These are phyloP conservation scores for Eutypella sp. DNA, from an alignment of 2,329 filamentous ascomycete genomes.

Conservation along the genomic window DNA sequence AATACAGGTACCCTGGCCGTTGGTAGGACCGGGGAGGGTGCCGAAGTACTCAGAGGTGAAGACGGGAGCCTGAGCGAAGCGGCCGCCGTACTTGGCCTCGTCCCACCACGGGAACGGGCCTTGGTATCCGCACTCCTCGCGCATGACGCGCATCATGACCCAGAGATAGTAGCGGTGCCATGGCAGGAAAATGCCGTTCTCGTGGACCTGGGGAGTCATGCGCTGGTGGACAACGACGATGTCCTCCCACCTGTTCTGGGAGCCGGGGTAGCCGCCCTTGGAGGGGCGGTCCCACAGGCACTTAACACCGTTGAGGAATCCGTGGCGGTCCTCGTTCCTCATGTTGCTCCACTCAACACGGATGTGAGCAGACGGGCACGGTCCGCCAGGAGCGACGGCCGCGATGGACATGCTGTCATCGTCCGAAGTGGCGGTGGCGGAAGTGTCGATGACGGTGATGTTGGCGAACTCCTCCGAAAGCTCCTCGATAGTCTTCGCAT, in stretches of 20 bases:
- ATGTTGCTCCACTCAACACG: slow-evolving; percentile 30
- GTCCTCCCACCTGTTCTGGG: slow-evolving; percentile 31
- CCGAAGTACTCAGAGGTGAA: slow-evolving; percentile 28
- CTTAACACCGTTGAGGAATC: slow-evolving; percentile 29
- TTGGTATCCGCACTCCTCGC: slow-evolving; percentile 32
- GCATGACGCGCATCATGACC: slow-evolving; percentile 32
- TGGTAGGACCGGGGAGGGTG: slow-evolving; percentile 19
- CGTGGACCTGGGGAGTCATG: slow-evolving; percentile 27
- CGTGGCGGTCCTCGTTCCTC: slow-evolving; percentile 20
- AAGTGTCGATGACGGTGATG: slow-evolving; percentile 20
- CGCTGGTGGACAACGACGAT: slow-evolving; percentile 33
- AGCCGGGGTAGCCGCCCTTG: slow-evolving; percentile 17
- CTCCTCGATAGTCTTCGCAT: too few species aligned
- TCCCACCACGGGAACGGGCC: slow-evolving; percentile 36
- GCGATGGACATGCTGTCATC: slow-evolving; percentile 9
- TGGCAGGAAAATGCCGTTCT: slow-evolving; percentile 30
- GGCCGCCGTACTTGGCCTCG: slow-evolving; percentile 30
- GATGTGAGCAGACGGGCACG: slow-evolving; percentile 21
- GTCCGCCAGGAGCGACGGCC: slow-evolving; percentile 7
- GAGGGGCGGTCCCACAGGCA: slow-evolving; percentile 29
- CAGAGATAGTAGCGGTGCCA: slow-evolving; percentile 36
- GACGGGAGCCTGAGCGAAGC: slow-evolving; percentile 25
- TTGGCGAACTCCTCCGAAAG: slow-evolving; percentile 27
- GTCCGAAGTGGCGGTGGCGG: slow-evolving; percentile 13
- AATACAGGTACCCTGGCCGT: slow-evolving; percentile 28